phyloP scores from a whole-genome alignment of 176 grass and related monocot species.

The Aegilops bicornis region DNA sequence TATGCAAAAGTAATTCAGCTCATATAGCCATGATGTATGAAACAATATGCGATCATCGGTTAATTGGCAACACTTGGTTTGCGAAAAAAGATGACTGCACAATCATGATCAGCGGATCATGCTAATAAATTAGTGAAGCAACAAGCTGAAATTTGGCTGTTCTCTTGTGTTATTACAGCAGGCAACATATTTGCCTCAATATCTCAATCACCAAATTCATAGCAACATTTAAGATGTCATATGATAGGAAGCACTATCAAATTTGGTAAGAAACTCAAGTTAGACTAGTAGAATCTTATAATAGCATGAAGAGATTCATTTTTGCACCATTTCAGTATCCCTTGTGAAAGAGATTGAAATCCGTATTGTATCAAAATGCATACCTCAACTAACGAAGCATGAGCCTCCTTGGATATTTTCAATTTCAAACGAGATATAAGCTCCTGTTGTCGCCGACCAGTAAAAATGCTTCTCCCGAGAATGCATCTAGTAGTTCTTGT shows the following conservation, averaged over 20 bases:
- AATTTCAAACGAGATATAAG: conserved; percentile 53
- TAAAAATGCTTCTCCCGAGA: conserved; percentile 60
- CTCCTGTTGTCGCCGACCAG: conserved; percentile 55
- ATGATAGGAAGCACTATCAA: background rate
- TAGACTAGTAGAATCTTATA: background rate
- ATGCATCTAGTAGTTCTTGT: conserved; percentile 51
- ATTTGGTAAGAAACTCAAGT: background rate
- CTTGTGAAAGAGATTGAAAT: background rate
- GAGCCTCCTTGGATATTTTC: conserved; percentile 34
- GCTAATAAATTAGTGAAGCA: background rate
- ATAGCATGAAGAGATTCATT: background rate
- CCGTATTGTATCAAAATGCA: conserved; percentile 1
- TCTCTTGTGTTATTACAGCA: conserved; percentile 13
- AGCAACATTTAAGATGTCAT: background rate
- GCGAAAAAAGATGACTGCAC: background rate
- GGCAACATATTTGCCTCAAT: background rate
- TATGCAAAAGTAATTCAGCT: background rate
- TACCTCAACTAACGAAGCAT: conserved; percentile 57
- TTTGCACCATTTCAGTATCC: background rate
- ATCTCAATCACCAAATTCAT: conserved; percentile 4
- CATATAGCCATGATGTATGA: conserved; percentile 6
- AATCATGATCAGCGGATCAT: background rate
- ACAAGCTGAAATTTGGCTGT: background rate
- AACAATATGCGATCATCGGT: conserved; percentile 14
- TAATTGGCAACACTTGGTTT: background rate